These are phyloP conservation scores for Warburgia ugandensis DNA, from an alignment of 164 flowering plant species.

Conservation along the genomic window DNA sequence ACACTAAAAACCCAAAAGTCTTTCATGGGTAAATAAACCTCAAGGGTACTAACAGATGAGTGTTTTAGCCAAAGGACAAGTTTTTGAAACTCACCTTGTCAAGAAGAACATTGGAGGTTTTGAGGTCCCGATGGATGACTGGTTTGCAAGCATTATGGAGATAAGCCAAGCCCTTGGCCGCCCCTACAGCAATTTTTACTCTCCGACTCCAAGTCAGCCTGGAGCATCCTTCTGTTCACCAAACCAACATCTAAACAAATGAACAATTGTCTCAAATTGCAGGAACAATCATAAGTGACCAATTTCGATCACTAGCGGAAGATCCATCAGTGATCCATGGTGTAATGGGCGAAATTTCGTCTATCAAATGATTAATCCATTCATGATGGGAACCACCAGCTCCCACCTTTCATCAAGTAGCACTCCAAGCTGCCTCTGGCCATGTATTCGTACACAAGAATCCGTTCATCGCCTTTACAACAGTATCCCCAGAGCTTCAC, in stretches of 20 bases:
- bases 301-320: not conserved
- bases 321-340: not conserved
- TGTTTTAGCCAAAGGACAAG: not conserved
- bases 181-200: constrained; percentile 25
- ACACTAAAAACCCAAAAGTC: not conserved
- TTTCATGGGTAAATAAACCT: not conserved
- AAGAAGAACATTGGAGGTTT: constrained; percentile 28
- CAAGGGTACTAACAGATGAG: not conserved
- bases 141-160: constrained; percentile 23
- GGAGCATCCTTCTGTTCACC: constrained; percentile 3
- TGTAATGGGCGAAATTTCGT: not conserved
- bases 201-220: constrained; percentile 26
- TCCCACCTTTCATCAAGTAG: constrained; percentile 13
- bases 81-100: constrained; percentile 19
- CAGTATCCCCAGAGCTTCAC: constrained; percentile 29
- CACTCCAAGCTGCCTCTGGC: constrained; percentile 8
- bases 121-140: constrained; percentile 29
- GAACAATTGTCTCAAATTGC: not conserved
- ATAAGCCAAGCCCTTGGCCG: constrained; percentile 24
- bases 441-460: constrained; percentile 33
- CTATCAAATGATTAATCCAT: constrained; percentile 6
- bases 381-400: too few relatives aligned
- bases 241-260: not conserved
- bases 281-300: not conserved
- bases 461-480: constrained; percentile 12